Base-by-base conservation (phyloP, 163 green algal species). In the Chlorella variabilis region DNA sequence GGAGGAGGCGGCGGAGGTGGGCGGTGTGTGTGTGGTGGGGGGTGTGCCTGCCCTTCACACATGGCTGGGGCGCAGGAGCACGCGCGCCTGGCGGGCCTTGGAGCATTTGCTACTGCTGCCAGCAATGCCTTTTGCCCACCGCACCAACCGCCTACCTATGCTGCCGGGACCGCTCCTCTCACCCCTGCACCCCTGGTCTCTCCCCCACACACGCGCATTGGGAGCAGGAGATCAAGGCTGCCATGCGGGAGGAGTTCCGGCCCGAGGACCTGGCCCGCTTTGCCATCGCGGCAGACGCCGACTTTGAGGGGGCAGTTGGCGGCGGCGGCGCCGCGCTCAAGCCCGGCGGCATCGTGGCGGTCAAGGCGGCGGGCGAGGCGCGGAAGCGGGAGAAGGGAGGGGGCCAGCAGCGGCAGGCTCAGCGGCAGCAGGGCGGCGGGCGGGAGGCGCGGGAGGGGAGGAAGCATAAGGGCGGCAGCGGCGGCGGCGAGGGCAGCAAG, bases 1-100 rank as follows among this genome's bases (percentile, higher is more conserved):
- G 54, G 89, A 98, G 61, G 93, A 94, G 51, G 95, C 87, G 17
- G 94, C 93, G 2, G 21, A 81, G 77, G 81, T 85, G 29, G 71
- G 62, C 15, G n/a, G 33, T 18, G 33, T 36, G 48, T 23, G 6
- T 66, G 4, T 54, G 45, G 45, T 54, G n/a, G 3, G 9, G 13
- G 4, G 2, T 23, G 58, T 11, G n/a, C 11, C 23, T 42, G 29
- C n/a, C n/a, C n/a, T n/a, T n/a, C n/a, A n/a, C n/a, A n/a, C n/a
- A n/a, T n/a, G n/a, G n/a, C n/a, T n/a, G n/a, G n/a, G n/a, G n/a
- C n/a, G n/a, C n/a, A n/a, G n/a, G n/a, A n/a, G n/a, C n/a, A n/a
- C n/a, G n/a, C n/a, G n/a, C n/a, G n/a, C n/a, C n/a, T n/a, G n/a
- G n/a, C n/a, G n/a, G n/a, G n/a, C n/a, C n/a, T n/a, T n/a, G n/a